Percentiles rank a stretch among this genome's conserved stretches.
Conservation (phyloP, 768 basidiomycete species). For the Podaxis rugospora region DNA sequence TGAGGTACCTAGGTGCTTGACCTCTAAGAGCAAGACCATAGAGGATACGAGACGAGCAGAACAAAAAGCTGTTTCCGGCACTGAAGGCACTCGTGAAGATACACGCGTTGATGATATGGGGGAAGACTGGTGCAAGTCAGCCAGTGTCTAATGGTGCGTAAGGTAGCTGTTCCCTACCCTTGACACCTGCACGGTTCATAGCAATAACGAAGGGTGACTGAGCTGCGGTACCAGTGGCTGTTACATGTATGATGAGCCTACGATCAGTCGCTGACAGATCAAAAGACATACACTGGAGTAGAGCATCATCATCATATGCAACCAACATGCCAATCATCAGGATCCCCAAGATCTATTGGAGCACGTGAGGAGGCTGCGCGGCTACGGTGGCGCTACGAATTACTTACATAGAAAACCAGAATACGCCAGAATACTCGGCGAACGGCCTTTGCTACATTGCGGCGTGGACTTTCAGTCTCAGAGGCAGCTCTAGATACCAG, state of each 20-base stretch:
- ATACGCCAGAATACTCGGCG: slow-evolving; percentile 79
- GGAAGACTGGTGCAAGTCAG: slow-evolving; percentile 36
- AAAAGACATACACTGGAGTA: slow-evolving; percentile 34
- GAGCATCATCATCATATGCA: slow-evolving; percentile 52
- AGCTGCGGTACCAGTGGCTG: slow-evolving; percentile 57
- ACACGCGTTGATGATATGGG: slow-evolving; percentile 68
- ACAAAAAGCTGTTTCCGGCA: slow-evolving; percentile 64
- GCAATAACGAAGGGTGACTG: slow-evolving; percentile 86
- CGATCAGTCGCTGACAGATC: not conserved
- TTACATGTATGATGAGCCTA: not conserved
- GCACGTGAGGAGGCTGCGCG: not conserved
- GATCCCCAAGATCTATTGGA: slow-evolving; percentile 41
- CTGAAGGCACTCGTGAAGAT: slow-evolving; percentile 73
- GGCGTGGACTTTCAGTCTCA: slow-evolving; percentile 73
- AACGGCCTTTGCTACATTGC: slow-evolving; percentile 75
- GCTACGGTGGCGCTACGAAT: not conserved
- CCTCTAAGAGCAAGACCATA: slow-evolving; percentile 51
- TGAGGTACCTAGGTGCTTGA: slow-evolving; percentile 41
- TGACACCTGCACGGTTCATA: slow-evolving; percentile 66
- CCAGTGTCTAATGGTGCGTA: not conserved
- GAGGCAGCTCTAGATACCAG: slow-evolving; percentile 54
- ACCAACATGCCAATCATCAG: slow-evolving; percentile 79
- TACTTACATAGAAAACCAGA: slow-evolving; percentile 64
- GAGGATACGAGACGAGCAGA: slow-evolving; percentile 47
- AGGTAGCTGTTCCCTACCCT: slow-evolving; percentile 29